Evolutionary conservation across 2,329 filamentous ascomycete species (phyloP).

Genomic region (Parascedosporium putredinis): DNA sequence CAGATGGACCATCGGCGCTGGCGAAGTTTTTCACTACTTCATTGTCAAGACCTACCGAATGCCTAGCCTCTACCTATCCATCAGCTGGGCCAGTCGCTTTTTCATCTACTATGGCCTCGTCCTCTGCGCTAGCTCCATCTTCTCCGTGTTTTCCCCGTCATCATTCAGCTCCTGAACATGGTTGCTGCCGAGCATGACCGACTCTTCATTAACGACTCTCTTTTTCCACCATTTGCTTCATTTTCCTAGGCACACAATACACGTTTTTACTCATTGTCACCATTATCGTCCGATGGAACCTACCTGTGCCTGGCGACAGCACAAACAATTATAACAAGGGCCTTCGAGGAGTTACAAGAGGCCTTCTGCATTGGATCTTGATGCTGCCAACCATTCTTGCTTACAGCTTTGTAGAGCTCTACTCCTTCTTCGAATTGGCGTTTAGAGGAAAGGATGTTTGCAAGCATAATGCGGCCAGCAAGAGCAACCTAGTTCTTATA

Average conservation of each 20-base stretch:
- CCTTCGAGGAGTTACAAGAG: slow-evolving; percentile 6
- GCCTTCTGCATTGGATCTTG: slow-evolving; percentile 7
- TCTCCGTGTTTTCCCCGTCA: slow-evolving; percentile 5
- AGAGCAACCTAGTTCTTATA: slow-evolving; percentile 7
- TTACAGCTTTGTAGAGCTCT: slow-evolving; percentile 8
- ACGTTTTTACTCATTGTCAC: slow-evolving; percentile 6
- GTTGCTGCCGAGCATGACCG: slow-evolving; percentile 5
- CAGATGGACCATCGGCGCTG: slow-evolving; percentile 8
- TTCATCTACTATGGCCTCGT: slow-evolving; percentile 9
- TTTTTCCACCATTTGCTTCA: slow-evolving; percentile 7
- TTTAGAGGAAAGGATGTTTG: slow-evolving; percentile 8
- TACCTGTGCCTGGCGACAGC: slow-evolving; percentile 5
- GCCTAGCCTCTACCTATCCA: slow-evolving; percentile 3
- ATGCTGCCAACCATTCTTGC: slow-evolving; percentile 8
- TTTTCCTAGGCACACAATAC: slow-evolving; percentile 7
- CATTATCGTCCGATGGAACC: slow-evolving; percentile 7
- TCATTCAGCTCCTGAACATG: slow-evolving; percentile 7
- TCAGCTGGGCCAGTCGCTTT: slow-evolving; percentile 8
- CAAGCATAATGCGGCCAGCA: slow-evolving; percentile 8
- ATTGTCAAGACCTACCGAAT: slow-evolving; percentile 9
- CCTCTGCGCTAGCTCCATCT: slow-evolving; percentile 9
- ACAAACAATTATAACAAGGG: slow-evolving; percentile 6
- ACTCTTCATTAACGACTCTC: slow-evolving; percentile 8
- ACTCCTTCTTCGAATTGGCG: slow-evolving; percentile 8
- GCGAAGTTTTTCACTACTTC: slow-evolving; percentile 8